A percentile compares a stretch with the other conserved stretches of the same genome.
Conservation (phyloP, 2,329 filamentous ascomycete species). For the Botryotinia globosa region DNA sequence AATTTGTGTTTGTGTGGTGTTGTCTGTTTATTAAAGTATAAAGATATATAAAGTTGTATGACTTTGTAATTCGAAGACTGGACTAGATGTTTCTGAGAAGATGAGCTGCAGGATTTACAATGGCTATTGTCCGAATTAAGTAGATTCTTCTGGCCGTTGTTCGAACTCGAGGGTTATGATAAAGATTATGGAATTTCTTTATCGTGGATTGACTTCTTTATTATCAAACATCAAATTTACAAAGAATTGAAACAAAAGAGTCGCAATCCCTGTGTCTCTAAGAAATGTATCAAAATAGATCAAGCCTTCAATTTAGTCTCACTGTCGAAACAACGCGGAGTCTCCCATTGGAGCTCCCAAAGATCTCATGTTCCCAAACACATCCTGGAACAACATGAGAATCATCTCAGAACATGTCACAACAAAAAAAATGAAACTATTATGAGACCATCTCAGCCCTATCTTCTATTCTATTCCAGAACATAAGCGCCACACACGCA, state of each 20-base stretch:
- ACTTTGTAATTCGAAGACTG: background rate
- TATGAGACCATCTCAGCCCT: background rate
- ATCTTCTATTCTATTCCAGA: background rate
- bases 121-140: slow-evolving; percentile 5
- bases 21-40: background rate
- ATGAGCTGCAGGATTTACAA: background rate
- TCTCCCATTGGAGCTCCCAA: background rate
- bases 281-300: background rate
- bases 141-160: background rate
- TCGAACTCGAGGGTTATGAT: background rate
- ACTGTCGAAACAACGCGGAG: background rate
- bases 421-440: background rate
- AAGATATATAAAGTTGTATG: background rate
- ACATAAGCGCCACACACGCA: background rate
- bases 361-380: background rate
- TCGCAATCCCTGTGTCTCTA: background rate
- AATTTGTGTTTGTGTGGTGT: background rate
- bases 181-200: background rate
- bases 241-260: background rate
- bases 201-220: background rate
- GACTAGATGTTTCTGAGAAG: background rate
- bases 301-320: background rate
- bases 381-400: background rate
- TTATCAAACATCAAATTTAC: background rate
- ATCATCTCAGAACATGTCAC: background rate